Percentiles rank a stretch among this genome's conserved stretches.
phyloP scores from a whole-genome alignment of 495 filamentous ascomycete genomes.

The Aspergillus steynii region DNA sequence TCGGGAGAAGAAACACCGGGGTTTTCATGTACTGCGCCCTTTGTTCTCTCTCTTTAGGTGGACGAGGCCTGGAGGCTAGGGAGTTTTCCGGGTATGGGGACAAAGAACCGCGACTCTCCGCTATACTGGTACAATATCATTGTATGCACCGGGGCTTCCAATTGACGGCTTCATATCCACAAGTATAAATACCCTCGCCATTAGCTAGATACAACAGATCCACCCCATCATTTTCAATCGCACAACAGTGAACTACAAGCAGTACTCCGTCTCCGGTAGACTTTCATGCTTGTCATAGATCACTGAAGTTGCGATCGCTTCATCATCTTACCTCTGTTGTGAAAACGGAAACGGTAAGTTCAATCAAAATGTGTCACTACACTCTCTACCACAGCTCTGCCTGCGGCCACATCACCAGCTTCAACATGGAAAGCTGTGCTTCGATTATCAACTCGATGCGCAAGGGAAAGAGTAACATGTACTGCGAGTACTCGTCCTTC shows the following conservation, averaged over 20 bases:
- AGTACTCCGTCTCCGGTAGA: too few relatives aligned
- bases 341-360: background rate
- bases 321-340: background rate
- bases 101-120: background rate
- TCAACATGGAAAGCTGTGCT: constrained; percentile 26
- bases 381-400: constrained; percentile 29
- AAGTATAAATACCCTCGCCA: background rate
- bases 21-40: too few relatives aligned
- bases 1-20: constrained; percentile 1
- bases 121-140: background rate
- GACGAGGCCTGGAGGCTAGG: background rate
- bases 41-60: background rate
- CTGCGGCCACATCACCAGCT: constrained; percentile 35
- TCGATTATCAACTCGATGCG: constrained; percentile 24
- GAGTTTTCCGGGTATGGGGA: background rate
- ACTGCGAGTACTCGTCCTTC: background rate
- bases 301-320: too few relatives aligned
- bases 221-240: too few relatives aligned
- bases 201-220: too few relatives aligned
- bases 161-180: too few relatives aligned
- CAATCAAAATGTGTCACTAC: constrained; percentile 28
- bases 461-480: background rate
- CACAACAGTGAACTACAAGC: too few relatives aligned
- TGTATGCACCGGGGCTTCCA: background rate
- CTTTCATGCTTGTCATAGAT: too few relatives aligned